A percentile compares a stretch with the other conserved stretches of the same genome.
These are phyloP conservation scores for Hortaea werneckii DNA, from an alignment of 2,329 filamentous ascomycete genomes.

Conservation along the genomic window DNA sequence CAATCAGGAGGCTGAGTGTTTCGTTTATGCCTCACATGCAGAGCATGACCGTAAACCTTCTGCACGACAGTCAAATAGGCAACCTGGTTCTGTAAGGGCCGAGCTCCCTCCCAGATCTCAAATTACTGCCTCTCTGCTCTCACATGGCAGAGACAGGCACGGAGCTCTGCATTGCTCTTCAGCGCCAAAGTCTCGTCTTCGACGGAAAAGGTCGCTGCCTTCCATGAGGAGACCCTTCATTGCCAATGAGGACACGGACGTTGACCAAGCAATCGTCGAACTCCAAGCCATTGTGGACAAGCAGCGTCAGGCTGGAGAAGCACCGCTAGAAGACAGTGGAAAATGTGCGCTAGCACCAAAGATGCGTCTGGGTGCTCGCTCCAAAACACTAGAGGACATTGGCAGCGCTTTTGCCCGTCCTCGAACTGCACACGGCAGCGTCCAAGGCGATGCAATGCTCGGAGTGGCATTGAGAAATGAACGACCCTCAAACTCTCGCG, in stretches of 20 bases:
- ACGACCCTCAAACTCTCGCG: background rate
- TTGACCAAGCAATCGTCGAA: conserved; percentile 38
- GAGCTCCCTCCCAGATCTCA: too few species aligned
- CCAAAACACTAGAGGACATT: conserved; percentile 39
- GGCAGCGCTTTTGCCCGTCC: conserved; percentile 38
- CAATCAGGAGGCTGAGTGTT: too few species aligned
- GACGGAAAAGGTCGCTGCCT: too few species aligned
- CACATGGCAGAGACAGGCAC: too few species aligned
- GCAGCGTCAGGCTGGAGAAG: conserved; percentile 27
- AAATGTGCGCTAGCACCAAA: conserved; percentile 36
- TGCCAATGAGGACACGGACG: conserved; percentile 14
- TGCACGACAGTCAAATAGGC: too few species aligned
- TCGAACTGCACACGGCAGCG: conserved; percentile 12
- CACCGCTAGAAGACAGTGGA: conserved; percentile 13
- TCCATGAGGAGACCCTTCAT: too few species aligned
- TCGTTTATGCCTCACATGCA: too few species aligned
- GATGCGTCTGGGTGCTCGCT: conserved; percentile 36
- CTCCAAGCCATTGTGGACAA: conserved; percentile 41
- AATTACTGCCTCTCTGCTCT: too few species aligned
- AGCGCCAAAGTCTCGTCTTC: too few species aligned
- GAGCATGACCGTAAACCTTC: too few species aligned
- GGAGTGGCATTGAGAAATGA: background rate
- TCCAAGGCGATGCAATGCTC: background rate
- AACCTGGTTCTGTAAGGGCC: too few species aligned
- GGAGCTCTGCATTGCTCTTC: too few species aligned